Base-by-base conservation (phyloP, 805 yeast species). In the Saccharomycopsis javanensis region DNA sequence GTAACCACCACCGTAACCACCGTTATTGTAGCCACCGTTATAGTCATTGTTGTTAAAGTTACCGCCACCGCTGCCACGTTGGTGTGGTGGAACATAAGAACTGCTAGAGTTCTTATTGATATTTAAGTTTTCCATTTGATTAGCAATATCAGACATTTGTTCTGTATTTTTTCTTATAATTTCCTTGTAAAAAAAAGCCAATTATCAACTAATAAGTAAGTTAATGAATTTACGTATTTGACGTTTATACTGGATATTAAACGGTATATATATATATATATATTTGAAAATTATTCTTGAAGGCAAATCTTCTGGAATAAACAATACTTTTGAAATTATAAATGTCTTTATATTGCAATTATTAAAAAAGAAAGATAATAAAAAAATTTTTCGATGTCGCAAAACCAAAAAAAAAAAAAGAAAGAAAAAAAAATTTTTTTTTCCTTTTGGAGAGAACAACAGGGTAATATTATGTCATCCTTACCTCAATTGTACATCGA, bases 81-180 rank as follows among this genome's bases (percentile, higher is more conserved):
- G 68, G 67, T 80, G 84, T 62, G 85, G 85, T 51, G 85, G 85
- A 46, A 79, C 81, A 69, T 81, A 80, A 38, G 76, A 71, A 16
- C 68, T 62, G 45, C 69, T 64, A 16, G 35, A 13, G 54, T 27
- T 34, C 57, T 69, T 76, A 65, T 72, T 69, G 61, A 81, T 76
- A 66, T 75, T 77, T 65, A 82, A 75, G 67, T 80, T 76, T 71
- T 77, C 76, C 77, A 82, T 73, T 67, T 78, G 76, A 69, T 78
- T 75, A 64, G 80, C 73, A 68, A 82, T 69, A 68, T 81, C 83
- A 66, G 85, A 71, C 86, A 79, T 79, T 42, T 42, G 23, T 42
- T 42, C 48, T 23, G 27, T 42, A 20, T 20, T 8, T 20, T 18
- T 25, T 42, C 25, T 42, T 42, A 25, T 20, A n/a, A 35, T 23